Evolutionary conservation across 352 stramenopile genomes (phyloP).

Genomic region (Pythium graminicola): DNA sequence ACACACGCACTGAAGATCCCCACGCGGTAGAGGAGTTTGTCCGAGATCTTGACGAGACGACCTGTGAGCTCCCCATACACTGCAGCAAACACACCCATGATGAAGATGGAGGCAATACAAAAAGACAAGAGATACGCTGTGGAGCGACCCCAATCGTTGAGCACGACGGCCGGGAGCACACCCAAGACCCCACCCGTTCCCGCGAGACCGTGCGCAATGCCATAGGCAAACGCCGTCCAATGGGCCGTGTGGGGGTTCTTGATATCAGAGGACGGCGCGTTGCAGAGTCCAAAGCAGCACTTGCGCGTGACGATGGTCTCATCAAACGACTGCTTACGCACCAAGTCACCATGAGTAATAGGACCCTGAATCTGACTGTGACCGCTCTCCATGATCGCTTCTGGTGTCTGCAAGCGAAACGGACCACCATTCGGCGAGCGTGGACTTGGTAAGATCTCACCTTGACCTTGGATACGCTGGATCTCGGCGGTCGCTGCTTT

Average conservation of each 20-base stretch:
- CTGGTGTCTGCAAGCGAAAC: conserved; percentile 14
- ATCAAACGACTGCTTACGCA: conserved; percentile 27
- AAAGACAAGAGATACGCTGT: conserved; percentile 64
- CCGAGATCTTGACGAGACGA: conserved; percentile 22
- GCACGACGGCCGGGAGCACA: conserved; percentile 64
- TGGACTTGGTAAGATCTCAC: conserved; percentile 11
- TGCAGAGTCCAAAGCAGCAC: conserved; percentile 38
- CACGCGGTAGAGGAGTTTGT: conserved; percentile 31
- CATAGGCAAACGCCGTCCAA: conserved; percentile 44
- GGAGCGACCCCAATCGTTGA: conserved; percentile 42
- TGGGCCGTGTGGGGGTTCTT: conserved; percentile 30
- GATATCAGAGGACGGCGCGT: conserved; percentile 35
- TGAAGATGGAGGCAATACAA: conserved; percentile 59
- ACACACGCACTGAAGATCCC: conserved; percentile 33
- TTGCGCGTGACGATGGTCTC: conserved; percentile 31
- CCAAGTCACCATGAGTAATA: neutral
- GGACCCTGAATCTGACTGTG: neutral
- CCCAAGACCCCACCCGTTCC: conserved; percentile 43
- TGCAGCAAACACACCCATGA: conserved; percentile 70
- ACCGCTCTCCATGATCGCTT: conserved; percentile 17
- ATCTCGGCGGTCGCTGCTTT: conserved; percentile 25
- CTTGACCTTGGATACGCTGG: conserved; percentile 22
- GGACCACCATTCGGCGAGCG: conserved; percentile 10
- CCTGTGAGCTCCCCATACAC: conserved; percentile 45
- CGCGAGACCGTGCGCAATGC: conserved; percentile 68